These are phyloP conservation scores for Trichoderma sp. DNA, from an alignment of 2,329 filamentous ascomycete species.

Conservation along the genomic window DNA sequence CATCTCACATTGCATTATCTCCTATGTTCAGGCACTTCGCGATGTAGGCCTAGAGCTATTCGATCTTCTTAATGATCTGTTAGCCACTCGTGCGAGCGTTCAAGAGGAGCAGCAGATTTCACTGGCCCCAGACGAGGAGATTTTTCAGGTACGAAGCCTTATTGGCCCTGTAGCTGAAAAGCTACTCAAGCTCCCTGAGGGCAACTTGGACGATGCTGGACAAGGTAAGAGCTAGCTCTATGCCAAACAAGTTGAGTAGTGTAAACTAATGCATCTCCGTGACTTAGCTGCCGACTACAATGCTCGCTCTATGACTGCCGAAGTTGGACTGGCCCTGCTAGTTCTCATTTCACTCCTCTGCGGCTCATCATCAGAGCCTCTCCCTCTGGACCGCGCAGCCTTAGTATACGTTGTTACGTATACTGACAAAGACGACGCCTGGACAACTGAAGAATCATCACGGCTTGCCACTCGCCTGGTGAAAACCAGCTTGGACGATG, in stretches of 20 bases:
- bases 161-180: not conserved
- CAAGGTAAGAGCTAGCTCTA: not conserved
- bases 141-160: not conserved
- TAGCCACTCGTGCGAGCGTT: not conserved
- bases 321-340: slow-evolving; percentile 11
- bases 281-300: not conserved
- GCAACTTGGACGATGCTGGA: not conserved
- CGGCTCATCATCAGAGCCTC: not conserved
- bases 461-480: slow-evolving; percentile 35
- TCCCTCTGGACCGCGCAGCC: not conserved
- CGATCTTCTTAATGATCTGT: not conserved
- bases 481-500: slow-evolving; percentile 24
- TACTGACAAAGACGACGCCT: slow-evolving; percentile 34
- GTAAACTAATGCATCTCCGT: not conserved
- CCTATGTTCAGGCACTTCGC: not conserved
- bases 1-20: not conserved
- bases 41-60: not conserved
- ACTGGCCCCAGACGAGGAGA: not conserved
- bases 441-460: slow-evolving; percentile 37
- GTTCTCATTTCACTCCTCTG: not conserved
- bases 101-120: not conserved
- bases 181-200: not conserved
- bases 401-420: slow-evolving; percentile 35
- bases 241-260: too few species aligned
- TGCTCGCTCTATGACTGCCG: slow-evolving; percentile 5